Conservation (phyloP, 352 stramenopile species). For the Pythium aristosporum region DNA sequence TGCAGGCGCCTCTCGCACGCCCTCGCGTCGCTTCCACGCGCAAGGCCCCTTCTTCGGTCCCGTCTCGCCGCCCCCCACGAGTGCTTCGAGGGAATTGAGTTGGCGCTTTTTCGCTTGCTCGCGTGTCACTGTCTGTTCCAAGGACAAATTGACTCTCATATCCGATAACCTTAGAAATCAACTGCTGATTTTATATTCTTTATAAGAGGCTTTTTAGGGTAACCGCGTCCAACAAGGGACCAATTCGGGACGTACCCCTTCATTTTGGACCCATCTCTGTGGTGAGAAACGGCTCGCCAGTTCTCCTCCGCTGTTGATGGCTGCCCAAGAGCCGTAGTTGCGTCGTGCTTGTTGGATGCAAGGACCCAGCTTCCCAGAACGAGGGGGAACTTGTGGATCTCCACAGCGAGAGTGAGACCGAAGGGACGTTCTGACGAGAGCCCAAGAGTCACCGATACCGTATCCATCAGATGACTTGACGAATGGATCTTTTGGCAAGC, state of each 20-base stretch:
- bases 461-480: background rate
- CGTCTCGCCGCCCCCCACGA: background rate
- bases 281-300: background rate
- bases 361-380: too few relatives aligned
- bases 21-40: too few relatives aligned
- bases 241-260: background rate
- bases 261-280: background rate
- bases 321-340: background rate
- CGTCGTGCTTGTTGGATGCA: too few relatives aligned
- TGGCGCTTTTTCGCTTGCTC: slow-evolving; percentile 6
- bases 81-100: slow-evolving; percentile 1
- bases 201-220: background rate
- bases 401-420: too few relatives aligned
- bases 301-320: background rate
- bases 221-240: background rate
- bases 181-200: background rate
- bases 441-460: too few relatives aligned
- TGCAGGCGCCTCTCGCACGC: background rate
- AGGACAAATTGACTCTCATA: background rate
- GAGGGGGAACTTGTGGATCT: too few relatives aligned
- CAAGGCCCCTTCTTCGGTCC: background rate
- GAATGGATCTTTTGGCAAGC: background rate
- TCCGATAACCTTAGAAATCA: background rate
- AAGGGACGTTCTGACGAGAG: too few relatives aligned
- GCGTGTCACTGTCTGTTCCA: slow-evolving; percentile 15